Evolutionary conservation across 208 protist genomes (phyloP).

Genomic region (Acanthamoeba castellanii): DNA sequence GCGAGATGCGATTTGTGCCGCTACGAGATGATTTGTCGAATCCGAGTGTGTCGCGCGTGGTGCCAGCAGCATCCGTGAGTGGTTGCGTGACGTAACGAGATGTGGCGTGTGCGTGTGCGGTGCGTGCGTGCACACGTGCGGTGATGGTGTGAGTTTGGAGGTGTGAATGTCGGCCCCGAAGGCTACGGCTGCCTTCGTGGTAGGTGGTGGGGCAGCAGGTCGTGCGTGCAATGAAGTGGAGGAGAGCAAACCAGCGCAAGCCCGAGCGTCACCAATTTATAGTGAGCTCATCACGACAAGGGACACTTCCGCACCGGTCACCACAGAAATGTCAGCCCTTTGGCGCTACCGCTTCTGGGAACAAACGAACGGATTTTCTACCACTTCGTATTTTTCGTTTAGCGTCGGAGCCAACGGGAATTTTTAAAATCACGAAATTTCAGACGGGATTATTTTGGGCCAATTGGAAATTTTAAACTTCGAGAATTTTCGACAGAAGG

Average conservation of each 20-base stretch:
- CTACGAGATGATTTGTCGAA: background rate
- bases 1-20: background rate
- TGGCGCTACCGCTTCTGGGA: background rate
- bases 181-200: no score
- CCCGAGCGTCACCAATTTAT: background rate
- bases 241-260: conserved; percentile 4
- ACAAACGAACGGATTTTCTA: conserved; percentile 4
- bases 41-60: background rate
- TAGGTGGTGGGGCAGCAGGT: no score
- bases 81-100: no score
- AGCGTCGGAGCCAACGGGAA: background rate
- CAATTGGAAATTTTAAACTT: background rate
- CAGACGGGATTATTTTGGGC: background rate
- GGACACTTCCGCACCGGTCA: background rate
- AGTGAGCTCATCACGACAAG: background rate
- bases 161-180: no score
- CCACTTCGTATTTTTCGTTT: background rate
- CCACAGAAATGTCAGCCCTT: conserved; percentile 13
- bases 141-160: no score
- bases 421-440: background rate
- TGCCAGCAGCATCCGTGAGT: no score
- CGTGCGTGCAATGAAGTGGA: background rate
- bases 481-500: background rate
- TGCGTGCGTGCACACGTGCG: no score
- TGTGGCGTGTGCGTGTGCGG: background rate